Base-by-base conservation (phyloP, 768 basidiomycete species). In the Pisolithus sp. region DNA sequence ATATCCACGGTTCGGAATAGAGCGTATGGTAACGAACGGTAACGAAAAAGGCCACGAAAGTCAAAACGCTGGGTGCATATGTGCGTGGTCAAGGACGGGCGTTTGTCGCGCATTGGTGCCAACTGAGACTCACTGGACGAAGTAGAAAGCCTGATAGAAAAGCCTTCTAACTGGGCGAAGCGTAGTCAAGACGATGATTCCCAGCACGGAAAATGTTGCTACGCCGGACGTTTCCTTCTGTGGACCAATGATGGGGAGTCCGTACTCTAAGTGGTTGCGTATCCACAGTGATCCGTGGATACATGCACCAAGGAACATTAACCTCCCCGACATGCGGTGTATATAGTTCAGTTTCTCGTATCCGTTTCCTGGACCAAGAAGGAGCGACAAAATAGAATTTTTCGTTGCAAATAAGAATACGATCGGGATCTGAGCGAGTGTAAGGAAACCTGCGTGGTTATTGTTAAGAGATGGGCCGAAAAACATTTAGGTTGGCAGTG, bases 1-100 rank as follows among this genome's bases (percentile, higher is more conserved):
- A 86, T 55, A 93, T 85, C 89, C 90, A 95, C 1, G 90, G 89
- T 0, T 75, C 49, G 7, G 89, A 85, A 56, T 86, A 93, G 2
- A 77, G 71, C 0, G 93, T 89, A 60, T 95, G 93, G 61, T 91
- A 89, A 62, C 89, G 89, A 21, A 93, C 67, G 12, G 83, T 83
- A 15, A 92, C 75, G 57, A 82, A 75, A 61, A 85, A 83, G 1
- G 75, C 74, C 17, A 79, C 72, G 44, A 75, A 77, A 4, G 72
- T 71, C 52, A 80, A 58, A 24, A 82, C 68, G 44, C 79, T 82
- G 12, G 17, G 31, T 5, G 17, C 5, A 10, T 8, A 13, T 34
- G 31, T 34, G 2, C 12, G 10, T 9, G 31, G 10, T 34, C 12
- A 34, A 34, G 3, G 31, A 34, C 12, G 2, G 10, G 31, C 10